Evolutionary conservation across 1,139 yeast species (phyloP).

Genomic region (Chernovozyma aurita): DNA sequence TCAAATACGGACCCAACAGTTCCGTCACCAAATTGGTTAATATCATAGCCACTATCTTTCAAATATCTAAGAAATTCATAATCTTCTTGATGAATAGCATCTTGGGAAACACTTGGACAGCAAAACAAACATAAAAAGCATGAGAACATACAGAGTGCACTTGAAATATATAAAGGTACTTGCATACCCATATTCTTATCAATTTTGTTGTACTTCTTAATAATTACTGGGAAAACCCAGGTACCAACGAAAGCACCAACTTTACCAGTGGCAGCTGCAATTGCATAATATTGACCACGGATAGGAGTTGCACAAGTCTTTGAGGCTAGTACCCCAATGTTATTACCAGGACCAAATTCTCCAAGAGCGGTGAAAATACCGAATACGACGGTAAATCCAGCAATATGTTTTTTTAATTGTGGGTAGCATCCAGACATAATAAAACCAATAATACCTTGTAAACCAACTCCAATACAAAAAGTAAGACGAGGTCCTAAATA

Average conservation of each 20-base stretch:
- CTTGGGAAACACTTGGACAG: conserved; percentile 79
- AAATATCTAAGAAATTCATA: conserved; percentile 62
- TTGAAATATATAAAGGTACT: conserved; percentile 80
- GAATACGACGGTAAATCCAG: conserved; percentile 75
- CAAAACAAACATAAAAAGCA: conserved; percentile 65
- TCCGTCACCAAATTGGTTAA: conserved; percentile 42
- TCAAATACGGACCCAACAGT: conserved; percentile 9
- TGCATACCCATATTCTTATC: conserved; percentile 49
- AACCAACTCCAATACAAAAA: conserved; percentile 58
- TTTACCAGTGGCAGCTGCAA: conserved; percentile 89
- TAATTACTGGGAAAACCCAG: conserved; percentile 76
- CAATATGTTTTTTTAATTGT: conserved; percentile 55
- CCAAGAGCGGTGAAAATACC: conserved; percentile 86
- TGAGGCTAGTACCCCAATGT: conserved; percentile 81
- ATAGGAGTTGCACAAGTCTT: conserved; percentile 84
- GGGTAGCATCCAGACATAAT: conserved; percentile 74
- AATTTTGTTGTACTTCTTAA: conserved; percentile 22
- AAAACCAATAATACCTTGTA: conserved; percentile 80
- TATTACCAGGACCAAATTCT: conserved; percentile 94
- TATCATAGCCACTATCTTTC: conserved; percentile 53
- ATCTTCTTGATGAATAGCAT: conserved; percentile 77
- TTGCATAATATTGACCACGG: conserved; percentile 87
- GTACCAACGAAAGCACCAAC: conserved; percentile 92
- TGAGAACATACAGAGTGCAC: conserved; percentile 69
- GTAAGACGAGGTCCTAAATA: conserved; percentile 86